phyloP scores from a whole-genome alignment of 2,329 filamentous ascomycete genomes.

The Cercospora canescens region DNA sequence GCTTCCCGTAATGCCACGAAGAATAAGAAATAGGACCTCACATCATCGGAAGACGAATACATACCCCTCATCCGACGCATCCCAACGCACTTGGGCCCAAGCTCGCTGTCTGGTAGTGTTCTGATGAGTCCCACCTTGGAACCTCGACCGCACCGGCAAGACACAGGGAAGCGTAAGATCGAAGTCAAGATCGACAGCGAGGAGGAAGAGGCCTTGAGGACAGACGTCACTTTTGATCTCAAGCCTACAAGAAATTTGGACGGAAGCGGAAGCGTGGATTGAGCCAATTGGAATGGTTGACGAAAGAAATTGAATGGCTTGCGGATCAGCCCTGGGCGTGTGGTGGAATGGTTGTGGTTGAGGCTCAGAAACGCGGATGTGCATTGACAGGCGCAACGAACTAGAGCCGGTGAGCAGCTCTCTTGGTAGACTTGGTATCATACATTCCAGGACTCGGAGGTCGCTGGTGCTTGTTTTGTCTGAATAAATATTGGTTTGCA shows the following conservation, averaged over 20 bases:
- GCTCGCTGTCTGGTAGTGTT: background rate
- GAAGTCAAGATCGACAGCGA: background rate
- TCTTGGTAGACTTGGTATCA: background rate
- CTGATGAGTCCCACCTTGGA: background rate
- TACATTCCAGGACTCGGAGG: no score
- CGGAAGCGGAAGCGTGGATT: background rate
- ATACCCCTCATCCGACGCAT: background rate
- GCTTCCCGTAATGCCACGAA: background rate
- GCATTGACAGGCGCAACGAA: background rate
- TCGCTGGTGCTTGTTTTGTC: no score
- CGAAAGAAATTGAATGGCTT: background rate
- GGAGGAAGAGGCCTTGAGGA: slow-evolving; percentile 3
- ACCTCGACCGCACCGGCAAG: background rate
- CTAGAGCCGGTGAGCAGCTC: background rate
- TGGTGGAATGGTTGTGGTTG: background rate
- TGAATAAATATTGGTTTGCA: no score
- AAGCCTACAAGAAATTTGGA: background rate
- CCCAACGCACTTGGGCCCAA: background rate
- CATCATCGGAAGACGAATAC: background rate
- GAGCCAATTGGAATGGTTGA: background rate
- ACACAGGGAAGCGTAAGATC: slow-evolving; percentile 8
- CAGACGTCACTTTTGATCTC: slow-evolving; percentile 4
- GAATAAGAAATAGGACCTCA: background rate
- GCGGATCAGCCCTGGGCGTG: no score
- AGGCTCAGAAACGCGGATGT: background rate